Evolutionary conservation across 2,329 filamentous ascomycete species (phyloP).

Genomic region (Neodidymelliopsis sp.): DNA sequence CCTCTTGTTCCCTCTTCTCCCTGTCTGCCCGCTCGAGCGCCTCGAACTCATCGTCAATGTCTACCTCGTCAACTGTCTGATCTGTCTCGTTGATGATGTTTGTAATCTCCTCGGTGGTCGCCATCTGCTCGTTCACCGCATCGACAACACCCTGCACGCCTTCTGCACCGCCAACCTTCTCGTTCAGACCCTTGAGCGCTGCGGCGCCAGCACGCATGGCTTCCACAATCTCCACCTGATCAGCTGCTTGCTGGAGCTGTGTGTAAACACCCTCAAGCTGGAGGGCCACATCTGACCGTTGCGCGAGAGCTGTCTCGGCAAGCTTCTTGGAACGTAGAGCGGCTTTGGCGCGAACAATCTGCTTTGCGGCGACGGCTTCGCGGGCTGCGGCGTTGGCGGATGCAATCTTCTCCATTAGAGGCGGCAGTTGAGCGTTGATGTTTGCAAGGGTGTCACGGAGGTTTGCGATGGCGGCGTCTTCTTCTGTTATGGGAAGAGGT

Average conservation of each 20-base stretch:
- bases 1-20: constrained; percentile 75
- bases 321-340: constrained; percentile 84
- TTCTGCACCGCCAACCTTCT: constrained; percentile 77
- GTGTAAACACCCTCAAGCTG: constrained; percentile 84
- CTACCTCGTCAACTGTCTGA: constrained; percentile 72
- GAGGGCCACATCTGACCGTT: constrained; percentile 74
- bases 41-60: constrained; percentile 88
- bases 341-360: constrained; percentile 76
- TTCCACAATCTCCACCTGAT: constrained; percentile 82
- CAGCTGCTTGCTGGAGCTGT: constrained; percentile 85
- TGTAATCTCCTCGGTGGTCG: constrained; percentile 75
- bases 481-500: constrained; percentile 69
- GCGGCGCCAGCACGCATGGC: constrained; percentile 81
- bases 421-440: constrained; percentile 71
- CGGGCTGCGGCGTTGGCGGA: constrained; percentile 66
- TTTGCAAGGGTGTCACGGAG: constrained; percentile 75
- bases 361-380: constrained; percentile 74
- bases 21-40: constrained; percentile 75
- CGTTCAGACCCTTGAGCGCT: constrained; percentile 76
- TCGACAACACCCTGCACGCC: constrained; percentile 79
- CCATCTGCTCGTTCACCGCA: constrained; percentile 79
- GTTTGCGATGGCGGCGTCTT: constrained; percentile 83
- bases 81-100: constrained; percentile 72
- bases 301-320: constrained; percentile 75
- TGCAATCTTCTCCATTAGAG: constrained; percentile 64